Conservation (phyloP, 441 rosid genomes). For the Croton laevigatus region DNA sequence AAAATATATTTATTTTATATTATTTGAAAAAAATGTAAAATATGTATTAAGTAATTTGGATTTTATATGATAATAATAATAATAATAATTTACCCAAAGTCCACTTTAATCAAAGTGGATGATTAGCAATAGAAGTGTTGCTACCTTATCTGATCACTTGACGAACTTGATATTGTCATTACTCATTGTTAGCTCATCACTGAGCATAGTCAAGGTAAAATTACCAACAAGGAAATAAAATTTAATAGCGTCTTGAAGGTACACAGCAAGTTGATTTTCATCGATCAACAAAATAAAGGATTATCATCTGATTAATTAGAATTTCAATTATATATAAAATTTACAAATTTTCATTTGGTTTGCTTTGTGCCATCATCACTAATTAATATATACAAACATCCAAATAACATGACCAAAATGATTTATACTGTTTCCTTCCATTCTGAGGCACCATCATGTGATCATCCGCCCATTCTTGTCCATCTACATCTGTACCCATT, state of each 20-base stretch:
- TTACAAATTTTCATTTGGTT: conserved; percentile 7
- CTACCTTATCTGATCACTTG: background rate
- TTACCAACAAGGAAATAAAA: background rate
- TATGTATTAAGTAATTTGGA: too few species aligned
- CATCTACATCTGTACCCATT: conserved; percentile 94
- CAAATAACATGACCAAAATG: conserved; percentile 20
- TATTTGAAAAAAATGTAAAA: too few species aligned
- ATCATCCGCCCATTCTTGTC: conserved; percentile 92
- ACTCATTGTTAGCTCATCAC: background rate
- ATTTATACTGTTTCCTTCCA: conserved; percentile 89
- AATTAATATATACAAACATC: conserved; percentile 14
- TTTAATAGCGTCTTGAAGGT: too few species aligned
- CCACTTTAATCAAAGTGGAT: background rate
- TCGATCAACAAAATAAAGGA: background rate
- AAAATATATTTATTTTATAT: too few species aligned
- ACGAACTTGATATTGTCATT: background rate
- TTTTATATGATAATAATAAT: too few species aligned
- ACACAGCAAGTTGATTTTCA: background rate
- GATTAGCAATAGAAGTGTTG: background rate
- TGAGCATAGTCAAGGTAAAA: background rate
- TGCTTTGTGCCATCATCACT: conserved; percentile 16
- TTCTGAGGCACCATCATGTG: conserved; percentile 73
- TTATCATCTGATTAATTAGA: background rate
- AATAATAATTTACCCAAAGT: too few species aligned
- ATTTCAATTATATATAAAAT: background rate